phyloP scores from a whole-genome alignment of 257 asterid genomes.

The Salvia hispanica region DNA sequence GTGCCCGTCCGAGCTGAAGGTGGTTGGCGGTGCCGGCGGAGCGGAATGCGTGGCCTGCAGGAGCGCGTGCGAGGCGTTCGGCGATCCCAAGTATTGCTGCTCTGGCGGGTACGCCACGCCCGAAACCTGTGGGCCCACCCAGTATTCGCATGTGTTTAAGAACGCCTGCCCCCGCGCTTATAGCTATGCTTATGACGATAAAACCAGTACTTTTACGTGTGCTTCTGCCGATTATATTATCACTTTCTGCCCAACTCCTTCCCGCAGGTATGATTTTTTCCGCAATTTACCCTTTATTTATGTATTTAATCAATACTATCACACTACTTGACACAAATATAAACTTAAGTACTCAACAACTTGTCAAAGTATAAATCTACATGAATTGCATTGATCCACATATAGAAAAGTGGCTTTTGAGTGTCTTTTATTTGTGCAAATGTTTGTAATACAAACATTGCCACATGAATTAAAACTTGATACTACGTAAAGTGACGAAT shows the following conservation, averaged over 20 bases:
- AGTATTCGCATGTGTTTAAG: constrained; percentile 59
- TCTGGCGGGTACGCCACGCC: constrained; percentile 63
- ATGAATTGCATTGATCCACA: no score
- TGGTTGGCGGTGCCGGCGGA: constrained; percentile 29
- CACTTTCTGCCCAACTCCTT: constrained; percentile 74
- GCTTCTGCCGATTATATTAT: constrained; percentile 55
- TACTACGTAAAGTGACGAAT: constrained; percentile 9
- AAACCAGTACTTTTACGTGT: constrained; percentile 73
- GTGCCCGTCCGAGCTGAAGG: constrained; percentile 63
- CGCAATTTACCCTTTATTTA: not conserved
- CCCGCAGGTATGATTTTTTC: constrained; percentile 44
- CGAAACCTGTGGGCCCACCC: constrained; percentile 60
- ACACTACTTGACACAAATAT: no score
- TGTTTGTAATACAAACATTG: constrained; percentile 17
- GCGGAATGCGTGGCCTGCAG: constrained; percentile 55
- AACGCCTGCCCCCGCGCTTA: constrained; percentile 77
- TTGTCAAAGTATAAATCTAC: not conserved
- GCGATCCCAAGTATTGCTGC: constrained; percentile 59
- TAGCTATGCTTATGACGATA: constrained; percentile 81
- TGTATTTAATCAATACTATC: not conserved
- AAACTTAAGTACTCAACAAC: no score
- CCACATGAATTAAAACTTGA: constrained; percentile 23
- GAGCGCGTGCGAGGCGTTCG: constrained; percentile 77
- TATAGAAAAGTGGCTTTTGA: constrained; percentile 4
- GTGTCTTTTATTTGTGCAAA: not conserved